Percentiles rank a stretch among this genome's conserved stretches.
Evolutionary conservation across 202 grass and related monocot genomes (phyloP).

Genomic region (Eragrostis tef): DNA sequence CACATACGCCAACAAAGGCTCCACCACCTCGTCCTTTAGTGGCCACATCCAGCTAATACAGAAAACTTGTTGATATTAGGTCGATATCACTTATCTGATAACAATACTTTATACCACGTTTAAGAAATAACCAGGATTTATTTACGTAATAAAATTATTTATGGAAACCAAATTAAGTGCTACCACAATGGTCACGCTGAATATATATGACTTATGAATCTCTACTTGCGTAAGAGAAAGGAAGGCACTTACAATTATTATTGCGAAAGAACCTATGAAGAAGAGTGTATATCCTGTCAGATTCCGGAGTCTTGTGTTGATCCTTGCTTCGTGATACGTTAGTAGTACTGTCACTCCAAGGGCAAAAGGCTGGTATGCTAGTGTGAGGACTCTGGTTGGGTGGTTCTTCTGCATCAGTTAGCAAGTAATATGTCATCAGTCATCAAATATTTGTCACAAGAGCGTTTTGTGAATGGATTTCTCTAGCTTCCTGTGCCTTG

Average conservation of each 20-base stretch:
- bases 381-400: slow-evolving; percentile 67
- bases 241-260: slow-evolving; percentile 52
- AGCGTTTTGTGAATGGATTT: no score
- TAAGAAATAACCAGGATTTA: neutral
- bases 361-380: slow-evolving; percentile 73
- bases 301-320: slow-evolving; percentile 62
- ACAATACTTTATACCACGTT: neutral
- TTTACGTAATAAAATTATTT: neutral
- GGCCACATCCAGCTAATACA: slow-evolving; percentile 23
- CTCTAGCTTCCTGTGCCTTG: no score
- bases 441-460: no score
- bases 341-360: slow-evolving; percentile 50
- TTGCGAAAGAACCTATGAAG: slow-evolving; percentile 54
- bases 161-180: neutral
- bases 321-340: slow-evolving; percentile 63
- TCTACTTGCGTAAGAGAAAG: neutral
- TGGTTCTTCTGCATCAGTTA: slow-evolving; percentile 40
- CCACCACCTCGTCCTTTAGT: neutral
- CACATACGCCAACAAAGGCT: slow-evolving; percentile 22
- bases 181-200: neutral
- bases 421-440: neutral
- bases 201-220: neutral
- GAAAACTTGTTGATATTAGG: neutral
- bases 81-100: neutral
- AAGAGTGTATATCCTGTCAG: slow-evolving; percentile 62